phyloP scores from a whole-genome alignment of 345 rosid species.

The Hevea brasiliensis region DNA sequence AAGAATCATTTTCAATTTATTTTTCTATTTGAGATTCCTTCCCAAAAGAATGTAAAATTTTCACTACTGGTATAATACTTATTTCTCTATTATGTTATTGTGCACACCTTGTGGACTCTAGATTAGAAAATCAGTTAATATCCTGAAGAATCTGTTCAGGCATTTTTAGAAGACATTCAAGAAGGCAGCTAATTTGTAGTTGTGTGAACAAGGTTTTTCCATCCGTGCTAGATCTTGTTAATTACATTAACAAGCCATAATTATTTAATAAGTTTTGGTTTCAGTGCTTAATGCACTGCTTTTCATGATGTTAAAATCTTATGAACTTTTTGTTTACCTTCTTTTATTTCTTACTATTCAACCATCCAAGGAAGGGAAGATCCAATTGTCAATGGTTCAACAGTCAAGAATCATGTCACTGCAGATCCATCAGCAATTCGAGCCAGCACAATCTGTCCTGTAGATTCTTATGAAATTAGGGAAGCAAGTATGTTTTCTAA shows the following conservation, averaged over 20 bases:
- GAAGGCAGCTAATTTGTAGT: background rate
- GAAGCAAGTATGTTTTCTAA: constrained; percentile 41
- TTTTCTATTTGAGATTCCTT: background rate
- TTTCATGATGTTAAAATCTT: constrained; percentile 9
- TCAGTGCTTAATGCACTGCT: constrained; percentile 2
- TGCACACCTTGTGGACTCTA: background rate
- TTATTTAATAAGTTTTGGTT: background rate
- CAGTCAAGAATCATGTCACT: constrained; percentile 19
- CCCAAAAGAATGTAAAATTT: background rate
- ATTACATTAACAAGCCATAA: background rate
- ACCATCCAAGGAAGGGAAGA: constrained; percentile 29
- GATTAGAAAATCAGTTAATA: background rate
- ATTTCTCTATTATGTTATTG: background rate
- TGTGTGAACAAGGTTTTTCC: background rate
- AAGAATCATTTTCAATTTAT: background rate
- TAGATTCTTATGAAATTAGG: constrained; percentile 26
- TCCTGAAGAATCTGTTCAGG: background rate
- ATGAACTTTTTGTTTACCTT: constrained; percentile 14
- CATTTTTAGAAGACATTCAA: background rate
- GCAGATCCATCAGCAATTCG: constrained; percentile 15
- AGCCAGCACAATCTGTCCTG: constrained; percentile 13
- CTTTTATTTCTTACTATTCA: constrained; percentile 6
- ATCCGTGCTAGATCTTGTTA: background rate
- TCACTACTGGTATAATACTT: background rate
- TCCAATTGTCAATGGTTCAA: constrained; percentile 16